phyloP scores from a whole-genome alignment of 1,284 basidiomycete genomes.

The Pascua guehoae region DNA sequence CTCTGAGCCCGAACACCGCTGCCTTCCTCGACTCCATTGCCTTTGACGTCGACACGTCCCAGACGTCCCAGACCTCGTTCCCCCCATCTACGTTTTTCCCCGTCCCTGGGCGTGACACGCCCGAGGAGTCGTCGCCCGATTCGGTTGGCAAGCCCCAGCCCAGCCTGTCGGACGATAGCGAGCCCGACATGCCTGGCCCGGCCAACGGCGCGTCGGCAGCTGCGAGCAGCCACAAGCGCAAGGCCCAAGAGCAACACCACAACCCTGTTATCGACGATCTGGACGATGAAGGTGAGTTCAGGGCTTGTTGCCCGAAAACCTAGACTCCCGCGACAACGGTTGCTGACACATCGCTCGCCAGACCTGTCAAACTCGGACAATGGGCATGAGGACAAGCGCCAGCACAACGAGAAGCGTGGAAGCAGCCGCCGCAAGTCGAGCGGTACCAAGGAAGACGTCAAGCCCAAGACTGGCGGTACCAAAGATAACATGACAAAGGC shows the following conservation, averaged over 20 bases:
- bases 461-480: constrained; percentile 3
- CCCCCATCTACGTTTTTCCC: constrained; percentile 43
- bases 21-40: constrained; percentile 41
- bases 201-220: background rate
- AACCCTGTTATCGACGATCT: constrained; percentile 5
- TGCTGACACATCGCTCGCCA: no score
- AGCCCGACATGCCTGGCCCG: constrained; percentile 4
- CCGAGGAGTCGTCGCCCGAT: constrained; percentile 38
- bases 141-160: constrained; percentile 11
- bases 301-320: background rate
- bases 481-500: constrained; percentile 32
- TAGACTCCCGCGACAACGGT: constrained; percentile 24
- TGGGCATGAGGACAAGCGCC: constrained; percentile 42
- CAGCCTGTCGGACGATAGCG: constrained; percentile 15
- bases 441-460: constrained; percentile 6
- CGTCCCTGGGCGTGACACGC: constrained; percentile 38
- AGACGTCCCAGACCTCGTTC: constrained; percentile 22
- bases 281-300: constrained; percentile 34
- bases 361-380: constrained; percentile 17
- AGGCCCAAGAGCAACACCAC: constrained; percentile 14
- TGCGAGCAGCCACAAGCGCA: constrained; percentile 30
- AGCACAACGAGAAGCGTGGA: constrained; percentile 22
- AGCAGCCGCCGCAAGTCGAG: constrained; percentile 7
- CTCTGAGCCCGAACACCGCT: constrained; percentile 43
- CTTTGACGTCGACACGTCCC: constrained; percentile 7